Conservation (phyloP, 2,329 filamentous ascomycete genomes). For the Cordyceps cicadae region DNA sequence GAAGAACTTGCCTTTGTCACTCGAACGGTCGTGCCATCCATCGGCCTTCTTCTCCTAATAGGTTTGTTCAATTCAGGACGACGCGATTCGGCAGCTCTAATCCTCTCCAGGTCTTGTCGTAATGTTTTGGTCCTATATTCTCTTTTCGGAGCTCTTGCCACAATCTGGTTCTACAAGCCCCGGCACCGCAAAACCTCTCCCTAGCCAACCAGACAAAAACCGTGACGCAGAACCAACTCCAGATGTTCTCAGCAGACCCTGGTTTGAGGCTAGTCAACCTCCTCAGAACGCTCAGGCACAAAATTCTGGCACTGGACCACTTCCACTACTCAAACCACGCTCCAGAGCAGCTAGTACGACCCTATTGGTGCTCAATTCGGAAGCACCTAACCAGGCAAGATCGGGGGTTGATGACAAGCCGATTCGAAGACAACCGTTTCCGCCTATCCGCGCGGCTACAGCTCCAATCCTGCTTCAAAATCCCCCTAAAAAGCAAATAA, state of each 20-base stretch:
- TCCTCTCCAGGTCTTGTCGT: neutral
- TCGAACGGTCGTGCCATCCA: constrained; percentile 42
- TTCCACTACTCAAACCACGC: neutral
- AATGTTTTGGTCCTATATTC: neutral
- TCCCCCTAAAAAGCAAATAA: constrained; percentile 20
- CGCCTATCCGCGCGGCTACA: constrained; percentile 28
- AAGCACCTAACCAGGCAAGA: constrained; percentile 27
- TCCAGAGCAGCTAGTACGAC: constrained; percentile 9
- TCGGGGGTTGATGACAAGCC: constrained; percentile 31
- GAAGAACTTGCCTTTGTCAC: constrained; percentile 32
- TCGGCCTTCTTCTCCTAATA: constrained; percentile 41
- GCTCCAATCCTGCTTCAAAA: constrained; percentile 16
- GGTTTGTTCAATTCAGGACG: constrained; percentile 23
- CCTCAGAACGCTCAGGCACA: neutral
- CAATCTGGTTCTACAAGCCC: neutral
- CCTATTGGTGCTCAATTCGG: constrained; percentile 31
- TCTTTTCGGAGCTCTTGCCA: neutral
- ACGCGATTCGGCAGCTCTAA: neutral
- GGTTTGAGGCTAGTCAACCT: neutral
- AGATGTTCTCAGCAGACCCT: neutral
- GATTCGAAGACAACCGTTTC: constrained; percentile 34
- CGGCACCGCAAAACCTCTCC: constrained; percentile 3
- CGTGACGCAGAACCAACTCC: neutral
- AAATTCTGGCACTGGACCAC: neutral
- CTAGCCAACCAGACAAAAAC: neutral